Conservation (phyloP, 495 filamentous ascomycete species). For the Penicillium diatomitis region DNA sequence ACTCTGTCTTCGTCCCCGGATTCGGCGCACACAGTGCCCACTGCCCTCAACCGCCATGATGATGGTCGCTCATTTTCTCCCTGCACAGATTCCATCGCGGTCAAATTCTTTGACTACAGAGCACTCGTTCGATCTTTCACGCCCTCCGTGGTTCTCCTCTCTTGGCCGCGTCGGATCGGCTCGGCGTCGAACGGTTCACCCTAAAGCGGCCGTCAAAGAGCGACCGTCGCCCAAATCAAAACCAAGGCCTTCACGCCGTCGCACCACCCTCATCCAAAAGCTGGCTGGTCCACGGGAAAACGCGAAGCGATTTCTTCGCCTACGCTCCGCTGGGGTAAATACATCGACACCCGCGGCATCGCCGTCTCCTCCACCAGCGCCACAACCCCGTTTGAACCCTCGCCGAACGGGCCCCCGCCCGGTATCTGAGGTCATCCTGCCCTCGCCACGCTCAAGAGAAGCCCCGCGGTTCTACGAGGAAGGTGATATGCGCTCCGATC, state of each 20-base stretch:
- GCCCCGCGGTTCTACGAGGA: neutral
- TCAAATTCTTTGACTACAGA: constrained; percentile 16
- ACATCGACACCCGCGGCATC: constrained; percentile 5
- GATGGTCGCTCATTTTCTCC: constrained; percentile 28
- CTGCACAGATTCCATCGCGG: constrained; percentile 20
- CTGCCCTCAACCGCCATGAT: constrained; percentile 17
- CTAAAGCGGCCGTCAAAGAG: constrained; percentile 15
- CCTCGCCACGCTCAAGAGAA: constrained; percentile 16
- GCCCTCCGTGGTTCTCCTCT: constrained; percentile 17
- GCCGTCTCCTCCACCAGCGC: constrained; percentile 6
- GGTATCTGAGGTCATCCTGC: constrained; percentile 35
- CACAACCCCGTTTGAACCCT: constrained; percentile 10
- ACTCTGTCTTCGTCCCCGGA: neutral
- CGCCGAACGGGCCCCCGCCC: constrained; percentile 24
- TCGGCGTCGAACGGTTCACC: constrained; percentile 12
- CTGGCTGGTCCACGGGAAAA: constrained; percentile 42
- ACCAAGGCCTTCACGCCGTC: constrained; percentile 8
- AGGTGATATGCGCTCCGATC: constrained; percentile 23
- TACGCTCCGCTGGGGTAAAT: constrained; percentile 23
- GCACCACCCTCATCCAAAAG: constrained; percentile 30
- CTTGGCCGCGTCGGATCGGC: constrained; percentile 19
- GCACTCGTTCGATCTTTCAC: constrained; percentile 14
- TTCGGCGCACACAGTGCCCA: constrained; percentile 8
- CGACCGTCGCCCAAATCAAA: constrained; percentile 15
- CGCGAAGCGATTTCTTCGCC: constrained; percentile 42